These are phyloP conservation scores for Nicotiana obtusifolia DNA, from an alignment of 257 asterid genomes.

Conservation along the genomic window DNA sequence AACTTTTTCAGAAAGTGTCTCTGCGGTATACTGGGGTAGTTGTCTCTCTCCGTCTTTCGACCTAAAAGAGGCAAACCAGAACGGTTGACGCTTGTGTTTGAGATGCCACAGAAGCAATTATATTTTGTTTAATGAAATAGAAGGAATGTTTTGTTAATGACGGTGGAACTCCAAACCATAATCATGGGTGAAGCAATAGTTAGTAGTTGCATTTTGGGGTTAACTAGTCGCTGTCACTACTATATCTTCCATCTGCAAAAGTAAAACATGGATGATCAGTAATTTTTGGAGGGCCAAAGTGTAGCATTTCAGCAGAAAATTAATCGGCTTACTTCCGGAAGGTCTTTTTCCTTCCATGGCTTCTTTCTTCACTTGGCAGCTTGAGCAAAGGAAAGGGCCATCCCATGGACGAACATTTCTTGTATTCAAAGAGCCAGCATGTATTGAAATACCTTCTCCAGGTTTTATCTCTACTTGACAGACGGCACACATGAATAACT, in stretches of 20 bases:
- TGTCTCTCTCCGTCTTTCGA: not conserved
- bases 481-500: constrained; percentile 66
- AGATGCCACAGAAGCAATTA: not conserved
- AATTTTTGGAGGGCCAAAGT: not conserved
- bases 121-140: not conserved
- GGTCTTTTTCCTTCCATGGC: constrained; percentile 80
- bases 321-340: constrained; percentile 45
- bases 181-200: not conserved
- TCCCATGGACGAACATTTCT: constrained; percentile 67
- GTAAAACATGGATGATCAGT: not conserved
- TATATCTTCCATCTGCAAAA: constrained; percentile 14
- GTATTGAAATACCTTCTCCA: constrained; percentile 70
- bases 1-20: not conserved
- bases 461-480: constrained; percentile 74
- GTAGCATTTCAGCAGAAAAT: not conserved
- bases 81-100: not conserved
- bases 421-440: constrained; percentile 32
- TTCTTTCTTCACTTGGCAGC: constrained; percentile 73
- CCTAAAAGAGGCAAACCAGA: not conserved
- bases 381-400: constrained; percentile 72
- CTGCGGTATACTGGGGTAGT: not conserved
- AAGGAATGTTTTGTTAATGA: not conserved
- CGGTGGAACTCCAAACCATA: not conserved
- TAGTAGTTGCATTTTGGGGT: not conserved
- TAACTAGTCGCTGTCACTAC: constrained; percentile 14